A percentile compares a stretch with the other conserved stretches of the same genome.
Conservation (phyloP, 202 grass and related monocot genomes). For the Elaeis oleifera region DNA sequence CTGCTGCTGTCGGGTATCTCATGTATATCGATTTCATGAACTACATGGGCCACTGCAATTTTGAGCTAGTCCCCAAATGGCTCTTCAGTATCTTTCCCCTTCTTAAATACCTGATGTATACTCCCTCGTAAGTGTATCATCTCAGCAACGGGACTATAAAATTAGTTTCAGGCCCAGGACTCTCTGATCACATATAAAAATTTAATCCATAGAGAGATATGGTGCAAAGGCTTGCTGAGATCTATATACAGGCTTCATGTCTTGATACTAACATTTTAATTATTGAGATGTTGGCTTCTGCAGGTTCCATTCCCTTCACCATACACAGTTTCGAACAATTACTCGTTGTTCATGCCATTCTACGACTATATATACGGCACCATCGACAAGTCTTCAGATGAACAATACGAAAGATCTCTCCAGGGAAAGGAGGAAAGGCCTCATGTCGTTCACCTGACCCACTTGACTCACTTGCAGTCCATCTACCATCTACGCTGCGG, state of each 20-base stretch:
- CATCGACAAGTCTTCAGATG: slow-evolving; percentile 57
- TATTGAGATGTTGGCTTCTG: neutral
- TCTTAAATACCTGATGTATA: slow-evolving; percentile 77
- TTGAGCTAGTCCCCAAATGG: slow-evolving; percentile 63
- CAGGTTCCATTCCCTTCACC: slow-evolving; percentile 86
- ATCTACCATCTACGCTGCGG: slow-evolving; percentile 49
- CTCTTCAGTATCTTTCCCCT: slow-evolving; percentile 51
- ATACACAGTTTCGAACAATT: slow-evolving; percentile 78
- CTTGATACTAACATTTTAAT: too few species aligned
- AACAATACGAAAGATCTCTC: slow-evolving; percentile 49
- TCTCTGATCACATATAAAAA: too few species aligned
- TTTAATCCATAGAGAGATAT: too few species aligned
- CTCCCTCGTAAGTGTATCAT: slow-evolving; percentile 59
- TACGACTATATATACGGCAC: slow-evolving; percentile 86
- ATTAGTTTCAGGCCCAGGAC: too few species aligned
- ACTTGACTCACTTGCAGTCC: slow-evolving; percentile 50
- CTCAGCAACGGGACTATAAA: too few species aligned
- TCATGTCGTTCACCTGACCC: slow-evolving; percentile 82
- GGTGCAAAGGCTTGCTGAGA: too few species aligned
- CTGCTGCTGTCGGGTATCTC: slow-evolving; percentile 33
- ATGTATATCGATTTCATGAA: slow-evolving; percentile 92
- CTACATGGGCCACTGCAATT: slow-evolving; percentile 89
- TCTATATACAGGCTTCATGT: too few species aligned
- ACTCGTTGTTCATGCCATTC: slow-evolving; percentile 84
- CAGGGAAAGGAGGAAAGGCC: slow-evolving; percentile 27